Base-by-base conservation (phyloP, 2,329 filamentous ascomycete species). In the Macrophomina phaseolina region DNA sequence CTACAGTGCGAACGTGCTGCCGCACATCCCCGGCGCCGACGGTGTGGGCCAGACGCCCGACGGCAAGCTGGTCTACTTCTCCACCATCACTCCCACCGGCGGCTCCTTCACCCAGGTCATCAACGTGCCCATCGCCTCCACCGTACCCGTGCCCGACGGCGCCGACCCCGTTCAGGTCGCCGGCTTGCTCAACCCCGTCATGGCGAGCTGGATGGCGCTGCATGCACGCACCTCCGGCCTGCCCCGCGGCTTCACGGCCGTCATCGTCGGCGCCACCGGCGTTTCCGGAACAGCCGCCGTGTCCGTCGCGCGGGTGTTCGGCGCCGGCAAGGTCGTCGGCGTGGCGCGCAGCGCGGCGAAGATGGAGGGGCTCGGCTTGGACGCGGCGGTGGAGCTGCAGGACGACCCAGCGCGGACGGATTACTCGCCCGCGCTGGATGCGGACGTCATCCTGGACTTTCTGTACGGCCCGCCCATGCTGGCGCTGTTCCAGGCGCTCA, bases 151-250 rank as follows among this genome's bases (percentile, higher is more conserved):
- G 1, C 32, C 12, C 23, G 76, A 77, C 0, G 79, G 76, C 4
- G 79, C 83, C 8, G 83, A 87, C 70, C 78, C 82, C 0, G 74
- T 82, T 1, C 78, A 82, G 34, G 80, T 85, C n/a, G 86, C 86
- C 0, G 85, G 81, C 0, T 76, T 84, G 63, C 78, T 83, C 46
- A 89, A 88, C 68, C 85, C 86, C 0, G 84, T 82, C 32, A 81
- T 86, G 78, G 83, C 81, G 64, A 82, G 81, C 48, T 88, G 86
- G 86, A 86, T 88, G 85, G 85, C 85, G 4, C 75, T 88, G 42
- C 79, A 76, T 28, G 77, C 80, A 46, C 80, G 85, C 5, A 81
- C 81, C 0, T 69, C 67, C 4, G 69, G 75, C 5, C 73, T 84
- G 3, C 78, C 79, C 2, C 53, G 73, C 23, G 74, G 77, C 5